Percentiles rank a stretch among this genome's conserved stretches.
Evolutionary conservation across 805 yeast species (phyloP).

Genomic region (Saccharomycopsis guyanensis): DNA sequence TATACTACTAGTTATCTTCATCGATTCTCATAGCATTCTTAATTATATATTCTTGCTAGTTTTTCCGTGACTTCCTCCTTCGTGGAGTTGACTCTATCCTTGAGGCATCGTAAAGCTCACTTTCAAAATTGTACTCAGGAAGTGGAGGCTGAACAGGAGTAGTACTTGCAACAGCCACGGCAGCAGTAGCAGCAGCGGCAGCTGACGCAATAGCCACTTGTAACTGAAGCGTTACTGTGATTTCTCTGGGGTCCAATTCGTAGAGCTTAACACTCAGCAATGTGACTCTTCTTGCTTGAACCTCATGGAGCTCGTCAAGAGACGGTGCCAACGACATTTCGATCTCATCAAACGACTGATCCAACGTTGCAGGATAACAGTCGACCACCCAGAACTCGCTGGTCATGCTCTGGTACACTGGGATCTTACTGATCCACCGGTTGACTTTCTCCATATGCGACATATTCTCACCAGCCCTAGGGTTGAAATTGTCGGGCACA

Average conservation of each 20-base stretch:
- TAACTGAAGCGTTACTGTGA: constrained; percentile 4
- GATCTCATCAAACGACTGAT: constrained; percentile 24
- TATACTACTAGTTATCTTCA: no score
- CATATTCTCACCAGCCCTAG: constrained; percentile 58
- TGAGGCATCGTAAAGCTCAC: no score
- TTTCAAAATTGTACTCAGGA: no score
- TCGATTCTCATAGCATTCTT: no score
- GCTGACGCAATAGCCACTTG: constrained; percentile 4
- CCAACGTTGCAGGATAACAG: constrained; percentile 44
- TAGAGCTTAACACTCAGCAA: constrained; percentile 36
- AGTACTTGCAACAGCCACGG: no score
- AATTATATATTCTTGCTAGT: no score
- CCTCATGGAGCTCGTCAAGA: constrained; percentile 40
- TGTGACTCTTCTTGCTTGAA: constrained; percentile 47
- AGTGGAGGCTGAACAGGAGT: no score
- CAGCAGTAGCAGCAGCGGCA: no score
- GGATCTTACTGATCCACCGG: constrained; percentile 55
- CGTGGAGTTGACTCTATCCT: constrained; percentile 18
- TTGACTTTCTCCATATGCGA: constrained; percentile 56
- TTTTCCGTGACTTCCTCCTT: constrained; percentile 14
- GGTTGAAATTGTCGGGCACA: no score
- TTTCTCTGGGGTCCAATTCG: constrained; percentile 22
- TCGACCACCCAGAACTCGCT: constrained; percentile 30
- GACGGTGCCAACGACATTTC: constrained; percentile 29
- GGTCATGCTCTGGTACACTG: constrained; percentile 31